These are phyloP conservation scores for Pseudogymnoascus sp. DNA, from an alignment of 2,329 filamentous ascomycete genomes.

Conservation along the genomic window DNA sequence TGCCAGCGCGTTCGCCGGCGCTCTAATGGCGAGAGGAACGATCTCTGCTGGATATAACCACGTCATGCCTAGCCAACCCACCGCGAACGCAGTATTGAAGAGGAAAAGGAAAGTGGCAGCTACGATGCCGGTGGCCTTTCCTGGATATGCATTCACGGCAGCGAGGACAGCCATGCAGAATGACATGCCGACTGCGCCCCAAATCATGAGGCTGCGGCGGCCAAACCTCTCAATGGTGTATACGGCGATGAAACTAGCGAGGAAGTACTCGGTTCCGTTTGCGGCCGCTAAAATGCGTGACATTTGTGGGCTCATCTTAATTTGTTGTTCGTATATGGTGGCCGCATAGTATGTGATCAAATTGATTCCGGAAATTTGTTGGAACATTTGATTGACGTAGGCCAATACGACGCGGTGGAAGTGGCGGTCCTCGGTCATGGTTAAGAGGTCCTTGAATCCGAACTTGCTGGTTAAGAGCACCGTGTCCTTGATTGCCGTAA, in stretches of 20 bases:
- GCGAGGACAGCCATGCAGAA: slow-evolving; percentile 56
- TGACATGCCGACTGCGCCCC: slow-evolving; percentile 57
- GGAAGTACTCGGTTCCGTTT: slow-evolving; percentile 39
- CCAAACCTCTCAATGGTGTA: slow-evolving; percentile 48
- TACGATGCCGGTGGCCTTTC: slow-evolving; percentile 25
- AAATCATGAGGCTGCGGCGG: slow-evolving; percentile 63
- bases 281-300: slow-evolving; percentile 49
- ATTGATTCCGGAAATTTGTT: slow-evolving; percentile 41
- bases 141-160: slow-evolving; percentile 22
- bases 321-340: slow-evolving; percentile 42
- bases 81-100: slow-evolving; percentile 46
- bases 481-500: slow-evolving; percentile 47
- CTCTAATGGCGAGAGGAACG: slow-evolving; percentile 43
- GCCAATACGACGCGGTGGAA: slow-evolving; percentile 47
- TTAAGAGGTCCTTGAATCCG: slow-evolving; percentile 38
- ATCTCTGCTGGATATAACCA: slow-evolving; percentile 54
- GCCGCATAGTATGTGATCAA: slow-evolving; percentile 40
- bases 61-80: slow-evolving; percentile 45
- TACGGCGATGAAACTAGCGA: slow-evolving; percentile 33
- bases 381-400: slow-evolving; percentile 42
- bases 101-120: slow-evolving; percentile 35
- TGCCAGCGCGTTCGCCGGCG: slow-evolving; percentile 49
- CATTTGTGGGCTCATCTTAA: slow-evolving; percentile 38
- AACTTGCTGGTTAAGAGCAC: slow-evolving; percentile 47
- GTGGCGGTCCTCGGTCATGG: slow-evolving; percentile 43